These are phyloP conservation scores for Arthroderma sp. DNA, from an alignment of 2,329 filamentous ascomycete species.

Conservation along the genomic window DNA sequence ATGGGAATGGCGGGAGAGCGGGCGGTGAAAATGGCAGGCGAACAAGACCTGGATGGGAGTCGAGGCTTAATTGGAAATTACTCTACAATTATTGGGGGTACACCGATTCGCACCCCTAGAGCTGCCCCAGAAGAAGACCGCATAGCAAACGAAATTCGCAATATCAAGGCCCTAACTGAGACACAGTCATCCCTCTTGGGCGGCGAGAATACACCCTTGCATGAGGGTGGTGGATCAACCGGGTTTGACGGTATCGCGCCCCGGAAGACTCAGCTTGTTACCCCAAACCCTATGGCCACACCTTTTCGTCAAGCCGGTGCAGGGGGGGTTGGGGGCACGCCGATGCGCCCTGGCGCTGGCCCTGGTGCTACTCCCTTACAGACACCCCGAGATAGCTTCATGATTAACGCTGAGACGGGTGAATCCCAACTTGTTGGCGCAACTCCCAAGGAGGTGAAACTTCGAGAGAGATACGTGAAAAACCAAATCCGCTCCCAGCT, in stretches of 20 bases:
- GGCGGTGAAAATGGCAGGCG: constrained; percentile 60
- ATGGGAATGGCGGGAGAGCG: constrained; percentile 91
- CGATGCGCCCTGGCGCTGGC: constrained; percentile 41
- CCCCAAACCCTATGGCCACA: constrained; percentile 89
- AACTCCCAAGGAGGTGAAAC: constrained; percentile 63
- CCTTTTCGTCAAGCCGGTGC: constrained; percentile 54
- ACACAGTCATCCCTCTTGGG: constrained; percentile 88
- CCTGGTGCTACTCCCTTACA: constrained; percentile 72
- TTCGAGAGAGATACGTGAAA: constrained; percentile 55
- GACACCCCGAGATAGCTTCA: constrained; percentile 77
- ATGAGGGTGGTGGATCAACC: constrained; percentile 68
- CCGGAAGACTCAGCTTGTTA: constrained; percentile 67
- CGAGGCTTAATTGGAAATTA: constrained; percentile 81
- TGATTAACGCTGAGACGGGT: constrained; percentile 60
- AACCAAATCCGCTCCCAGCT: constrained; percentile 51
- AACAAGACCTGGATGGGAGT: constrained; percentile 72
- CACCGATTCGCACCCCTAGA: constrained; percentile 82
- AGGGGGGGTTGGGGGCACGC: constrained; percentile 55
- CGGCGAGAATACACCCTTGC: constrained; percentile 81
- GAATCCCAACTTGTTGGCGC: constrained; percentile 49
- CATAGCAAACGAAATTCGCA: constrained; percentile 90
- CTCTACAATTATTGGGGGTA: constrained; percentile 61
- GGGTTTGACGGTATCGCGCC: constrained; percentile 79
- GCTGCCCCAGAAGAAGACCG: constrained; percentile 88
- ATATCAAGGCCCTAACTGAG: constrained; percentile 81